Evolutionary conservation across 148 eudicot genomes (phyloP).

Genomic region (Arbutus unedo): DNA sequence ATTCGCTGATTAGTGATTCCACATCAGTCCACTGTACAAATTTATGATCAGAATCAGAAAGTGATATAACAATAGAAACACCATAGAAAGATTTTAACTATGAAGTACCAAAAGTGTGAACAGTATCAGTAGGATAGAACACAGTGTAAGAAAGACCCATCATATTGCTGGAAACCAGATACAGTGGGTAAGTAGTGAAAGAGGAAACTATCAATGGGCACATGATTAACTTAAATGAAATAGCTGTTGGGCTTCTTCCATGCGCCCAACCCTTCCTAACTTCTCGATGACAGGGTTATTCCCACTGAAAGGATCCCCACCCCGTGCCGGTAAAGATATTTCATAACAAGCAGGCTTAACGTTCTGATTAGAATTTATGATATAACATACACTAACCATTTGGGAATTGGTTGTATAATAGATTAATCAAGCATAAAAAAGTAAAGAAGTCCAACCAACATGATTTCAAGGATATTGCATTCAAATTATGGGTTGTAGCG

Average conservation of each 20-base stretch:
- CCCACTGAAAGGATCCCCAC: too few relatives aligned
- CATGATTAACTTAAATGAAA: background rate
- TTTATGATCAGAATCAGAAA: constrained; percentile 14
- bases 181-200: background rate
- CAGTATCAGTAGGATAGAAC: background rate
- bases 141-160: background rate
- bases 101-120: background rate
- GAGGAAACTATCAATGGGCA: background rate
- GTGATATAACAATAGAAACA: constrained; percentile 4
- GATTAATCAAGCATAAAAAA: background rate
- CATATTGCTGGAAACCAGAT: background rate
- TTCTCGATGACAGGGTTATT: too few relatives aligned
- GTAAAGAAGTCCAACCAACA: background rate
- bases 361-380: too few relatives aligned
- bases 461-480: background rate
- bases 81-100: background rate
- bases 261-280: too few relatives aligned
- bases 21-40: constrained; percentile 81
- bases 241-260: too few relatives aligned
- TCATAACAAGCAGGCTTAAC: too few relatives aligned
- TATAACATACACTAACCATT: background rate
- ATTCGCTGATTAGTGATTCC: constrained; percentile 71
- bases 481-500: background rate
- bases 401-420: background rate
- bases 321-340: too few relatives aligned